A percentile compares a stretch with the other conserved stretches of the same genome.
These are phyloP conservation scores for Phytopythium kandeliae DNA, from an alignment of 352 stramenopile genomes.

Conservation along the genomic window DNA sequence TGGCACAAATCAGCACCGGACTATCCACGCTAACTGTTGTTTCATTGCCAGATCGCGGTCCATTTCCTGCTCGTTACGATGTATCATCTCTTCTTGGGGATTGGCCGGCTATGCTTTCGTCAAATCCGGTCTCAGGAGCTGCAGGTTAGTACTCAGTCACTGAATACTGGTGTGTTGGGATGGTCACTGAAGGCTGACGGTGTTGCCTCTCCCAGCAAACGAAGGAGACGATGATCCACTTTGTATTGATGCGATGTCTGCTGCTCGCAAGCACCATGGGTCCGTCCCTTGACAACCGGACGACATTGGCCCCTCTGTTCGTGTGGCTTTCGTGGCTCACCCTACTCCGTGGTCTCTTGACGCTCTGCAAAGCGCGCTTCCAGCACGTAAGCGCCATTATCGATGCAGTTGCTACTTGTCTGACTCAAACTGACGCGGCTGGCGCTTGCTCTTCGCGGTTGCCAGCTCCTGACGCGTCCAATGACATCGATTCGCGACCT, in stretches of 20 bases:
- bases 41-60: slow-evolving; percentile 43
- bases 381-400: slow-evolving; percentile 29
- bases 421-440: background rate
- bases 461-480: slow-evolving; percentile 49
- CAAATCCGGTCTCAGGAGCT: slow-evolving; percentile 45
- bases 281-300: slow-evolving; percentile 11
- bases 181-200: background rate
- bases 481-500: slow-evolving; percentile 56
- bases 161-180: background rate
- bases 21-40: slow-evolving; percentile 6
- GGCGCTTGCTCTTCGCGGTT: background rate
- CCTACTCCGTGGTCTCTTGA: slow-evolving; percentile 54
- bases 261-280: slow-evolving; percentile 70
- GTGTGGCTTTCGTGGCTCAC: slow-evolving; percentile 60
- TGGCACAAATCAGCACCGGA: too few species aligned
- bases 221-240: slow-evolving; percentile 76
- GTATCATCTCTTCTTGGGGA: slow-evolving; percentile 56
- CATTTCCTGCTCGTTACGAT: slow-evolving; percentile 67
- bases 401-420: background rate
- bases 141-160: slow-evolving; percentile 15
- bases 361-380: slow-evolving; percentile 56
- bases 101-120: slow-evolving; percentile 40
- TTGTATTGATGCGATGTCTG: slow-evolving; percentile 65
- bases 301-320: slow-evolving; percentile 37
- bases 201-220: slow-evolving; percentile 36